Evolutionary conservation across 768 basidiomycete species (phyloP), one percentile per base, ranked within the genome.

Genomic region (Serendipita sp.): DNA sequence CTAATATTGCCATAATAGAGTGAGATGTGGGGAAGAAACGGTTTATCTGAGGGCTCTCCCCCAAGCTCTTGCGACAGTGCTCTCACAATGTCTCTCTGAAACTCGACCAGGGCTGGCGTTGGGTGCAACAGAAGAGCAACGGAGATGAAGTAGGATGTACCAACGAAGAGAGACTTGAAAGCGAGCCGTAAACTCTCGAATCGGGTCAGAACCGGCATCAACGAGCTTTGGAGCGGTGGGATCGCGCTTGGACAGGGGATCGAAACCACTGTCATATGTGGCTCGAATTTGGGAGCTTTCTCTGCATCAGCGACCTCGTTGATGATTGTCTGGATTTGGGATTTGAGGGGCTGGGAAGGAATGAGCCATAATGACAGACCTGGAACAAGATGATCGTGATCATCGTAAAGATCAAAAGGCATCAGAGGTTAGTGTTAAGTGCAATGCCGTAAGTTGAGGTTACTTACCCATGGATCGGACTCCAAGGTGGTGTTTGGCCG

Each of bases 1-100:
- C 66, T 16, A 11, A 56, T 34, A 7, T 68, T 65, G 60, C 67
- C 67, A 58, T 68, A 68, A 51, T 66, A 66, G 37, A 68, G 67
- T 11, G 67, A 68, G 10, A 68, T 37, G 30, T 68, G 67, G 15
- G 67, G 67, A 38, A 66, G 66, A 28, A 45, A 68, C 2, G 58
- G 60, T 44, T 45, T 66, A 44, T 35, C 16, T 65, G 64, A 28
- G 3, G 7, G 4, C 24, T 34, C n/a, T 30, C 10, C 4, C 18
- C 44, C 56, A 53, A 46, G 56, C 58, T 35, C 30, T 15, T 13
- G 15, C 13, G 18, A 44, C 4, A 45, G 15, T n/a, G 48, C n/a
- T 16, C 18, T 15, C 11, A 48, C 56, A 18, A 60, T 38, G 28
- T 60, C 56, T 37, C n/a, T 32, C 34, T 37, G 18, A 35, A 60